Percentiles rank a stretch among this genome's conserved stretches.
These are phyloP conservation scores for Mucor plumbeus DNA, from an alignment of 371 early-diverging fungal genomes.

Conservation along the genomic window DNA sequence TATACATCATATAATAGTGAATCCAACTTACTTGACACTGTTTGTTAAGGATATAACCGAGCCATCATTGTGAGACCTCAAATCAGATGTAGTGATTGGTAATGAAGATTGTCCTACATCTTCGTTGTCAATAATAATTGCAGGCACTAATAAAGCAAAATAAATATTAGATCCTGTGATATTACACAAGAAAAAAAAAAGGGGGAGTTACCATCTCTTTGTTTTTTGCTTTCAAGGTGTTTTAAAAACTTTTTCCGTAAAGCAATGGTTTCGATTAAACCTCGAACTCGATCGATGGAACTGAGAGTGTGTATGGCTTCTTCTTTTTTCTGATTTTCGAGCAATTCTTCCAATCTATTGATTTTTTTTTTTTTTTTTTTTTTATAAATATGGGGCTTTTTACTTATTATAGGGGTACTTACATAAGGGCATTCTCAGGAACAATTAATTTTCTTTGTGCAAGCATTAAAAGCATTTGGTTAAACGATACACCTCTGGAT, in stretches of 20 bases:
- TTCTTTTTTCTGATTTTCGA: constrained; percentile 48
- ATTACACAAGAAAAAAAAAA: constrained; percentile 1
- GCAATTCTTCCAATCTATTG: constrained; percentile 46
- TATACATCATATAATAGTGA: too few relatives aligned
- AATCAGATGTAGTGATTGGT: constrained; percentile 1
- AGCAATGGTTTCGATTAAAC: constrained; percentile 52
- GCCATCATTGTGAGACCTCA: constrained; percentile 10
- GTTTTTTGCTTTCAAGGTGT: constrained; percentile 37
- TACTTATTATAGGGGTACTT: constrained; percentile 18
- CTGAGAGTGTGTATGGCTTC: constrained; percentile 49
- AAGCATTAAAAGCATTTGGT: constrained; percentile 63
- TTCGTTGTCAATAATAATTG: constrained; percentile 35
- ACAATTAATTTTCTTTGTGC: constrained; percentile 66
- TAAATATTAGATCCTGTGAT: background rate
- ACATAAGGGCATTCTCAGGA: constrained; percentile 56
- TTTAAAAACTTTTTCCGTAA: constrained; percentile 49
- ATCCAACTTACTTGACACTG: background rate
- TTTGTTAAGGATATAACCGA: constrained; percentile 7
- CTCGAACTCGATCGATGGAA: constrained; percentile 53
- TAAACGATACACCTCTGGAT: constrained; percentile 61
- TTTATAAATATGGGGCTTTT: background rate
- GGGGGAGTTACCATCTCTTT: constrained; percentile 11
- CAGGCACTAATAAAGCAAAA: constrained; percentile 30
- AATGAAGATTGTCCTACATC: constrained; percentile 11
- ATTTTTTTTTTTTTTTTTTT: too few relatives aligned